Percentiles rank a stretch among this genome's conserved stretches.
phyloP scores from a whole-genome alignment of 2,329 filamentous ascomycete species.

The Helotiales sp. region DNA sequence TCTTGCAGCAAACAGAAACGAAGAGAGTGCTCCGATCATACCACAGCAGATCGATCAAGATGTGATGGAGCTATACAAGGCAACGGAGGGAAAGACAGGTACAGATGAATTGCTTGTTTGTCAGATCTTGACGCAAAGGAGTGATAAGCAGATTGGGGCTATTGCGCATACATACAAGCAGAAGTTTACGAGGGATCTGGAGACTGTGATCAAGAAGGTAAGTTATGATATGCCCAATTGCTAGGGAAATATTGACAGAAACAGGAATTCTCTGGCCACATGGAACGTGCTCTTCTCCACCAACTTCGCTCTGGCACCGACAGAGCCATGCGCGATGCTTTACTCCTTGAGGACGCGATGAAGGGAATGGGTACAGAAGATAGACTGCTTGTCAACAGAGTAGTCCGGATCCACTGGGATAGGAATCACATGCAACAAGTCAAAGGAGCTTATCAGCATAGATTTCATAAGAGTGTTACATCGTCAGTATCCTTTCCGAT shows the following conservation, averaged over 20 bases:
- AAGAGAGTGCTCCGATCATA: conserved; percentile 74
- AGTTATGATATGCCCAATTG: conserved; percentile 29
- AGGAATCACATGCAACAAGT: conserved; percentile 71
- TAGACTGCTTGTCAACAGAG: conserved; percentile 70
- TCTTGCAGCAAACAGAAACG: conserved; percentile 69
- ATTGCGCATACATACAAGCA: conserved; percentile 74
- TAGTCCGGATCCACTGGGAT: conserved; percentile 85
- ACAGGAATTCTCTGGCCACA: conserved; percentile 85
- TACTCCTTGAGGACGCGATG: conserved; percentile 84
- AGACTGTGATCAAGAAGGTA: conserved; percentile 71
- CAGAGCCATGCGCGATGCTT: conserved; percentile 80
- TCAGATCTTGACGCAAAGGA: conserved; percentile 73
- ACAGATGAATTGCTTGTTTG: conserved; percentile 78
- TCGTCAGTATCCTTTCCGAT: neutral
- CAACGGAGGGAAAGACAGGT: conserved; percentile 71
- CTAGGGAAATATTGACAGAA: conserved; percentile 14
- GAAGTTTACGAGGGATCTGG: conserved; percentile 69
- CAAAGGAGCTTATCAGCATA: conserved; percentile 73
- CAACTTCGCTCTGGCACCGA: conserved; percentile 78
- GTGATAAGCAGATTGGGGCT: conserved; percentile 80
- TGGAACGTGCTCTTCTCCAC: conserved; percentile 79
- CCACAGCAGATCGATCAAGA: conserved; percentile 75
- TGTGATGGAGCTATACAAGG: conserved; percentile 71
- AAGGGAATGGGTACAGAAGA: conserved; percentile 86
- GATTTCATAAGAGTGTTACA: conserved; percentile 66